Conservation (phyloP, 2,329 filamentous ascomycete genomes). For the Colletotrichum godetiae region DNA sequence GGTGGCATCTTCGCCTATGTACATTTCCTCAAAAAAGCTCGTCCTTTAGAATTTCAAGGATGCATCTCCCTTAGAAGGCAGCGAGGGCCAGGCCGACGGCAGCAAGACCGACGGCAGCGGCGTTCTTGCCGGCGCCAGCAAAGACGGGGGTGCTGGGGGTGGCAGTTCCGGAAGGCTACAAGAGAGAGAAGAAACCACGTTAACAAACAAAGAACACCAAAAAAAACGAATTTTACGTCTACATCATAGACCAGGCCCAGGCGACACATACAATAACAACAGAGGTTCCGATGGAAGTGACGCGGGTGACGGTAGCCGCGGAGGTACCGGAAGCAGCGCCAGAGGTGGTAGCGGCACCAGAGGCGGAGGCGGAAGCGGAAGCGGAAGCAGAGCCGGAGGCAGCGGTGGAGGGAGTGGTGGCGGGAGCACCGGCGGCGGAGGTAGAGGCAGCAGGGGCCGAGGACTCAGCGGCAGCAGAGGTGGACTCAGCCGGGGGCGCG, state of each 20-base stretch:
- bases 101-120: slow-evolving; percentile 6
- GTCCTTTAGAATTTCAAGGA: no score
- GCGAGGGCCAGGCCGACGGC: slow-evolving; percentile 19
- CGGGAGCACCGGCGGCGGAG: neutral
- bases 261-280: slow-evolving; percentile 27
- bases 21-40: neutral
- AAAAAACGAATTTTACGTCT: neutral
- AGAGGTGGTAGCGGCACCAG: slow-evolving; percentile 1
- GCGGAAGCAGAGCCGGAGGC: neutral
- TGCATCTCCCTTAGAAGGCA: neutral
- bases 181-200: neutral
- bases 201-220: neutral
- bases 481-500: neutral
- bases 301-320: slow-evolving; percentile 12
- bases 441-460: neutral
- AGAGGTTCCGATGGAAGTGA: slow-evolving; percentile 25
- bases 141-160: slow-evolving; percentile 22
- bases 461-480: neutral
- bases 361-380: neutral
- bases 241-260: slow-evolving; percentile 24
- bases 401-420: slow-evolving; percentile 13
- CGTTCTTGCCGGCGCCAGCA: slow-evolving; percentile 26
- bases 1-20: neutral
- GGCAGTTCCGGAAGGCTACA: slow-evolving; percentile 23
- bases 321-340: neutral